Evolutionary conservation across 306 rosid species (phyloP), one percentile per base, ranked within the genome.

Genomic region (Medicago arabica): DNA sequence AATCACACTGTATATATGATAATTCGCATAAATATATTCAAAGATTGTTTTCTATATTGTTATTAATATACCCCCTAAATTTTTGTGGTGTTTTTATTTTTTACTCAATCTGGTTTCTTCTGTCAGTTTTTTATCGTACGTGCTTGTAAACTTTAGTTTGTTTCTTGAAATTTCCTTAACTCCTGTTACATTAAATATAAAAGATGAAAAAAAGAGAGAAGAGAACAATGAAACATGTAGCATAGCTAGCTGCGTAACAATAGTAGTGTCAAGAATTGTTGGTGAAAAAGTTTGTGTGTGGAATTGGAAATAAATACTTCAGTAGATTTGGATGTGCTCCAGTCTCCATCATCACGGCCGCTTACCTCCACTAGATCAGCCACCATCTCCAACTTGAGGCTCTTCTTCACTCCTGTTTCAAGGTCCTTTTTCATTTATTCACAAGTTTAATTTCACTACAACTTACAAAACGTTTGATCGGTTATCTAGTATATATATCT

Each of bases 261-360:
- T 12, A 47, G 23, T 17, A 21, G 21, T 31, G 17, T 18, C 60
- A 28, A 10, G 50, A 40, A 10, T 25, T 0, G 62, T 11, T 4
- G 34, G 6, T 19, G 38, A 39, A 41, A 38, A 49, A 2, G 8
- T 15, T 15, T 62, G 62, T 62, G 51, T 12, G 16, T 25, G 85
- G 53, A 71, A 16, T 40, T 17, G 25, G 23, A 6, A 55, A 25
- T 1, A 6, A 55, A 25, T 1, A 81, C 13, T 17, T 80, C 75
- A 81, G 72, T 65, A n/a, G 73, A 85, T 51, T 83, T 78, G 54
- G 57, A 74, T 46, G 67, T 80, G 28, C 46, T 65, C 31, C 79
- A 65, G 21, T 85, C 83, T 15, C 11, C 23, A 54, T 17, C 60
- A 10, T 21, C 21, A 16, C 11, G 1, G 60, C 60, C 60, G 60